Conservation (phyloP, 2,329 filamentous ascomycete species). For the Cryphonectria nitschkei region DNA sequence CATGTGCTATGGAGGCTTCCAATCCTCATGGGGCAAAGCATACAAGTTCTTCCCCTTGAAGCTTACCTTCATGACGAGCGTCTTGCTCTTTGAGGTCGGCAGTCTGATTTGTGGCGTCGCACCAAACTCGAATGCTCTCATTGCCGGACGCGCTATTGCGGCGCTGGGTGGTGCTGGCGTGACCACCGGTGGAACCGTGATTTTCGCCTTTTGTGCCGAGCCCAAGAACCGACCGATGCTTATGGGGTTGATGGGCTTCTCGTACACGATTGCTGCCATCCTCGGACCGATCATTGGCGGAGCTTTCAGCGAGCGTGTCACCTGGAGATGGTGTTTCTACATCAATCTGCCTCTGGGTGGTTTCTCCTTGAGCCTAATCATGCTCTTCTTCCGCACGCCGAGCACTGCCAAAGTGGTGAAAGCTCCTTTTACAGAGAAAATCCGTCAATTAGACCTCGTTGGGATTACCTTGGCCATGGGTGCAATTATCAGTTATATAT, state of each 20-base stretch:
- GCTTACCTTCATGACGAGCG: slow-evolving; percentile 8
- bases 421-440: slow-evolving; percentile 26
- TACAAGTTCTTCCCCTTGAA: slow-evolving; percentile 19
- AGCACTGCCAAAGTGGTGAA: slow-evolving; percentile 30
- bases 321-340: slow-evolving; percentile 42
- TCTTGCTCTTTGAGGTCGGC: slow-evolving; percentile 21
- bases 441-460: slow-evolving; percentile 34
- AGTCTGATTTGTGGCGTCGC: slow-evolving; percentile 48
- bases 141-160: slow-evolving; percentile 50
- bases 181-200: slow-evolving; percentile 40
- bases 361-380: slow-evolving; percentile 32
- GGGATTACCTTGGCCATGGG: slow-evolving; percentile 36
- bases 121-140: slow-evolving; percentile 49
- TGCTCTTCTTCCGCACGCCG: slow-evolving; percentile 40
- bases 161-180: slow-evolving; percentile 51
- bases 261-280: slow-evolving; percentile 32
- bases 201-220: slow-evolving; percentile 31
- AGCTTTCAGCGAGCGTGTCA: slow-evolving; percentile 41
- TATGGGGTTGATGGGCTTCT: slow-evolving; percentile 26
- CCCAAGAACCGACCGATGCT: slow-evolving; percentile 31
- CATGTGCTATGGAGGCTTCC: slow-evolving; percentile 15
- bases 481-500: slow-evolving; percentile 47
- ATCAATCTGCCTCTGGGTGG: slow-evolving; percentile 39
- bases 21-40: slow-evolving; percentile 18
- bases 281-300: slow-evolving; percentile 43